A percentile compares a stretch with the other conserved stretches of the same genome.
These are phyloP conservation scores for Nemania sp. DNA, from an alignment of 2,329 filamentous ascomycete genomes.

Conservation along the genomic window DNA sequence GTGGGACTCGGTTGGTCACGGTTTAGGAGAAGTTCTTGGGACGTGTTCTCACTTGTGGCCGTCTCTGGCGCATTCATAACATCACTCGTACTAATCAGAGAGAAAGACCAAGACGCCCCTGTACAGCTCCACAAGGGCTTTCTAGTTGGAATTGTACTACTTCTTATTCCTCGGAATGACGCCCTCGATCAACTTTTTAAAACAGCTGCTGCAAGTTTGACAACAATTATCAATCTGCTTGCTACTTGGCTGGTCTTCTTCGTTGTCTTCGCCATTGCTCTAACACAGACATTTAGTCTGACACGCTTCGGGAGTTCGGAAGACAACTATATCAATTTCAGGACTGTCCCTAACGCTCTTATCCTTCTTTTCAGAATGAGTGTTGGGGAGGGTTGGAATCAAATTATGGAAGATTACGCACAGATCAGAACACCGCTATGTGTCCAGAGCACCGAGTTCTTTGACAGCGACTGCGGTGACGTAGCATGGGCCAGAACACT, in stretches of 20 bases:
- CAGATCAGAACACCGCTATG: slow-evolving; percentile 83
- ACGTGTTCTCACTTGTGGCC: slow-evolving; percentile 85
- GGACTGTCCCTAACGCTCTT: slow-evolving; percentile 91
- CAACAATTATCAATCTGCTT: slow-evolving; percentile 88
- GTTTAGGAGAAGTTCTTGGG: slow-evolving; percentile 94
- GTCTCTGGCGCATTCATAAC: slow-evolving; percentile 86
- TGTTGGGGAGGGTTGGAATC: slow-evolving; percentile 95
- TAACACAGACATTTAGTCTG: slow-evolving; percentile 95
- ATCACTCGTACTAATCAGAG: slow-evolving; percentile 78
- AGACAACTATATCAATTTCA: slow-evolving; percentile 86
- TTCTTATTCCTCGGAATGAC: slow-evolving; percentile 96
- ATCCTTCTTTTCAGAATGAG: slow-evolving; percentile 94
- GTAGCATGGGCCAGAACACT: slow-evolving; percentile 86
- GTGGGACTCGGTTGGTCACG: slow-evolving; percentile 91
- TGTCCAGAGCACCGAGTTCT: slow-evolving; percentile 78
- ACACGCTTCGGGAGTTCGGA: slow-evolving; percentile 85
- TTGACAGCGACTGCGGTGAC: slow-evolving; percentile 92
- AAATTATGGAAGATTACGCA: slow-evolving; percentile 96
- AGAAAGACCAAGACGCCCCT: slow-evolving; percentile 70
- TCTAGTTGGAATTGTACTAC: slow-evolving; percentile 86
- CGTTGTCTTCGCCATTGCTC: slow-evolving; percentile 93
- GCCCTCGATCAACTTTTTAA: slow-evolving; percentile 98
- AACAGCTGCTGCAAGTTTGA: slow-evolving; percentile 92
- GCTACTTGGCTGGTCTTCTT: slow-evolving; percentile 99
- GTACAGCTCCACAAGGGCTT: slow-evolving; percentile 92